Conservation (phyloP, 345 rosid species). For the Lepidium aucheri region DNA sequence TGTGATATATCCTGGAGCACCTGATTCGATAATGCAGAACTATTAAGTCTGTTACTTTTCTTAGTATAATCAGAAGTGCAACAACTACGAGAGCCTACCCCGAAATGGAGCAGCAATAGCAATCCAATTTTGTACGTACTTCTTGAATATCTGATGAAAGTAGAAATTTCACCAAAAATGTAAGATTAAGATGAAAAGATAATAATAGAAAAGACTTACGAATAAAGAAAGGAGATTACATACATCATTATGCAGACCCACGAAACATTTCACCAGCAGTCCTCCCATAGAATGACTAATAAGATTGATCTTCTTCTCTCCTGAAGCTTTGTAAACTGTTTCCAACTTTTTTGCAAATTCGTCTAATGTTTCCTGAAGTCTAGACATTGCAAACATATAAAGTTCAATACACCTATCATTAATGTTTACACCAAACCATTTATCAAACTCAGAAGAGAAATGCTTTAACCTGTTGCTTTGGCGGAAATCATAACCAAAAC, state of each 20-base stretch:
- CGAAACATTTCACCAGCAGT: constrained; percentile 85
- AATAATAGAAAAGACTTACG: background rate
- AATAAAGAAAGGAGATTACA: background rate
- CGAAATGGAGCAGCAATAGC: constrained; percentile 93
- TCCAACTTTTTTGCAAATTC: constrained; percentile 60
- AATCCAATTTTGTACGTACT: constrained; percentile 90
- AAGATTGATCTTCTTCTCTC: constrained; percentile 80
- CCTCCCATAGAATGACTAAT: constrained; percentile 99
- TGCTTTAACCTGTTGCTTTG: constrained; percentile 81
- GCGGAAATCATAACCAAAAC: constrained; percentile 95
- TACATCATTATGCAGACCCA: constrained; percentile 77
- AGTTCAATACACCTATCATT: background rate
- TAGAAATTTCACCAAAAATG: background rate
- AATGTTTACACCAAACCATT: background rate
- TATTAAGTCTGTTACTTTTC: background rate
- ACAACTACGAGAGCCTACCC: constrained; percentile 29
- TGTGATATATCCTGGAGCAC: constrained; percentile 84
- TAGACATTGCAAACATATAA: constrained; percentile 19
- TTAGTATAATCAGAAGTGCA: background rate
- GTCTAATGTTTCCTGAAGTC: constrained; percentile 71
- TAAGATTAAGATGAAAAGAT: background rate
- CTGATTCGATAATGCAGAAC: constrained; percentile 28
- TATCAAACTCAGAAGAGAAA: background rate
- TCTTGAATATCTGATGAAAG: constrained; percentile 58
- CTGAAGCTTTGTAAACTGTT: constrained; percentile 62